These are phyloP conservation scores for Chenopodium quinoa DNA, from an alignment of 148 eudicot species.

Conservation along the genomic window DNA sequence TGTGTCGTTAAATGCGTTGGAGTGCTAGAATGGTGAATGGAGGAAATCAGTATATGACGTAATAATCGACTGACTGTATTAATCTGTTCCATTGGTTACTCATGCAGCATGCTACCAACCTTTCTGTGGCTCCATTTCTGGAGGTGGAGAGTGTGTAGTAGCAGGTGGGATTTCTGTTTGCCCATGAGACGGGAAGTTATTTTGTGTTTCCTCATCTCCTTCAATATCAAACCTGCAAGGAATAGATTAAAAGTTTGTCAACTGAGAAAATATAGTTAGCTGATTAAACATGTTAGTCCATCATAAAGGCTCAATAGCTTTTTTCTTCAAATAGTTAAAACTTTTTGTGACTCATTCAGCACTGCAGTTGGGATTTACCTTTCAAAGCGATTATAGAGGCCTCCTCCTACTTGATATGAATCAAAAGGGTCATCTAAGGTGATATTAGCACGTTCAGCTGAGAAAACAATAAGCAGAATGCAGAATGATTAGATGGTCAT, in stretches of 20 bases:
- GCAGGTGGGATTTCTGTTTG: conserved; percentile 45
- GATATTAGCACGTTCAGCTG: conserved; percentile 77
- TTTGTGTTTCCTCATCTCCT: conserved; percentile 66
- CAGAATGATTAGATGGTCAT: conserved; percentile 15
- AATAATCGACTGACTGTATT: neutral
- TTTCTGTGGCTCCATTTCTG: conserved; percentile 38
- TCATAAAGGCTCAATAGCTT: neutral
- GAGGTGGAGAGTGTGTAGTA: conserved; percentile 63
- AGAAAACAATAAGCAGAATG: conserved; percentile 22
- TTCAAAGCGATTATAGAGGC: conserved; percentile 58
- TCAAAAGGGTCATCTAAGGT: conserved; percentile 66
- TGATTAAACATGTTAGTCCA: neutral
- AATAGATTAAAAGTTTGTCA: conserved; percentile 16
- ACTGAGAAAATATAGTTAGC: neutral
- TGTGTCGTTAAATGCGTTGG: neutral
- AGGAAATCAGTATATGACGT: neutral
- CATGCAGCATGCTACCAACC: conserved; percentile 37
- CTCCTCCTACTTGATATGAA: conserved; percentile 47
- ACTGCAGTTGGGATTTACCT: conserved; percentile 42
- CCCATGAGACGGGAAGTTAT: conserved; percentile 46
- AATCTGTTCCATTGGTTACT: too few relatives aligned
- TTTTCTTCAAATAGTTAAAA: neutral
- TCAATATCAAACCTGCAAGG: conserved; percentile 76
- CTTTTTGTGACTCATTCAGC: neutral
- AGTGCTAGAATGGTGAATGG: neutral